Conservation (phyloP, 768 basidiomycete species). For the Bullera alba region DNA sequence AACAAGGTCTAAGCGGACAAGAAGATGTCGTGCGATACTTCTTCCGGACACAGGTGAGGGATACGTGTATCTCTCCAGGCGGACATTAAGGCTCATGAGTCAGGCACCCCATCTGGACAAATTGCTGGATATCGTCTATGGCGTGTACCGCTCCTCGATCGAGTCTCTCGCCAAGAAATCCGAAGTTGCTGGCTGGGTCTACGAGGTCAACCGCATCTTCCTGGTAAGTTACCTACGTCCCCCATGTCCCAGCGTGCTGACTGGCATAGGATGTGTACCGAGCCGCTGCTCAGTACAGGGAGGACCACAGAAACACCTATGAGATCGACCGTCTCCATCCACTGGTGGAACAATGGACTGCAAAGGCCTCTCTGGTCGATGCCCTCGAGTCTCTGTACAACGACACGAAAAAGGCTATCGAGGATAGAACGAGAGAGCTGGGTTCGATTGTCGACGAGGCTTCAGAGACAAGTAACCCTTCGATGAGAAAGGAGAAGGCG, state of each 20-base stretch:
- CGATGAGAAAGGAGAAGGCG: slow-evolving; percentile 17
- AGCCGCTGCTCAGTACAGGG: slow-evolving; percentile 68
- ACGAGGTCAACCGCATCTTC: slow-evolving; percentile 64
- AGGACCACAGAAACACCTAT: slow-evolving; percentile 65
- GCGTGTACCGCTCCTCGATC: slow-evolving; percentile 27
- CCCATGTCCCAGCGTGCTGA: not conserved
- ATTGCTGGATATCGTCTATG: slow-evolving; percentile 52
- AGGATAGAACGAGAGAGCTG: slow-evolving; percentile 40
- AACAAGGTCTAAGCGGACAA: slow-evolving; percentile 53
- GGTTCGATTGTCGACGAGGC: slow-evolving; percentile 41
- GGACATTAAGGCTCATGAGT: not conserved
- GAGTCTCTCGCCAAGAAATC: slow-evolving; percentile 49
- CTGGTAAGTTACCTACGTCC: slow-evolving; percentile 52
- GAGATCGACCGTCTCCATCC: slow-evolving; percentile 65
- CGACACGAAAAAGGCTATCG: slow-evolving; percentile 40
- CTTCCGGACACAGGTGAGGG: slow-evolving; percentile 58
- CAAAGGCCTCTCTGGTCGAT: slow-evolving; percentile 61
- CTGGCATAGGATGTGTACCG: slow-evolving; percentile 59
- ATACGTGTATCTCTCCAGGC: not conserved
- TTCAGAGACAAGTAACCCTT: slow-evolving; percentile 1
- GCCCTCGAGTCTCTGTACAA: slow-evolving; percentile 66
- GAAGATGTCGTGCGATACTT: slow-evolving; percentile 78
- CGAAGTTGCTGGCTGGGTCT: slow-evolving; percentile 51
- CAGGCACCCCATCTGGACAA: slow-evolving; percentile 60
- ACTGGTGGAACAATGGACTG: slow-evolving; percentile 66